Conservation (phyloP, 768 basidiomycete genomes). For the Kockovaella imperatae region DNA sequence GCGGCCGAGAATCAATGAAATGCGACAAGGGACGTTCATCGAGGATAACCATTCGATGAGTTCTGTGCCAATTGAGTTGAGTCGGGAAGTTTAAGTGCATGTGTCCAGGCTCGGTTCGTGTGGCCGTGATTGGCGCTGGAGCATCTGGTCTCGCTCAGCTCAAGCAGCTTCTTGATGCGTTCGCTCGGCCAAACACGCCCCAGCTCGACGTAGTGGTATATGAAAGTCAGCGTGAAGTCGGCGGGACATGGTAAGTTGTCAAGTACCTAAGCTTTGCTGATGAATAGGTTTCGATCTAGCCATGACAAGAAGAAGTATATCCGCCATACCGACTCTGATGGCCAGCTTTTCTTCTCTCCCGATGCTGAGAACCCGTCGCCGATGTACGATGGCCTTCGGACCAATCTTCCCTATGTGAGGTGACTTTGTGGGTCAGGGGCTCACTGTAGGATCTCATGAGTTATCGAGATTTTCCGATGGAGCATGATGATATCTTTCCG, state of each 20-base stretch:
- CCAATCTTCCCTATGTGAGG: constrained; percentile 40
- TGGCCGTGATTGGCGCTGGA: constrained; percentile 41
- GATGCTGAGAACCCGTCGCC: constrained; percentile 28
- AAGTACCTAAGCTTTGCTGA: too few species aligned
- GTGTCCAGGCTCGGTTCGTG: constrained; percentile 1
- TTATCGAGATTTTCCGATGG: constrained; percentile 23
- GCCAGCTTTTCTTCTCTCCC: constrained; percentile 21
- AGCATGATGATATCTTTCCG: constrained; percentile 23
- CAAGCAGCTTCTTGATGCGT: constrained; percentile 29
- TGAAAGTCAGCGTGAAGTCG: constrained; percentile 30
- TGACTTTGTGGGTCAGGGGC: neutral
- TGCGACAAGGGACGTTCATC: too few species aligned
- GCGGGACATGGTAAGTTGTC: constrained; percentile 37
- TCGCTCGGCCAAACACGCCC: constrained; percentile 10
- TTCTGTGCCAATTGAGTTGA: too few species aligned
- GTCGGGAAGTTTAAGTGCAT: too few species aligned
- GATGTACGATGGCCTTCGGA: constrained; percentile 38
- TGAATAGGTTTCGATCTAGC: too few species aligned
- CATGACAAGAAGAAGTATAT: too few species aligned
- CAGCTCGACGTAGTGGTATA: constrained; percentile 29
- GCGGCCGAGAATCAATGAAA: too few species aligned
- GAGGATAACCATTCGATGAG: too few species aligned
- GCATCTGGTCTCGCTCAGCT: constrained; percentile 36
- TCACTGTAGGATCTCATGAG: constrained; percentile 36
- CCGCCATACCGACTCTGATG: neutral